phyloP scores from a whole-genome alignment of 1,284 basidiomycete genomes.

The Vanrija pseudolonga region DNA sequence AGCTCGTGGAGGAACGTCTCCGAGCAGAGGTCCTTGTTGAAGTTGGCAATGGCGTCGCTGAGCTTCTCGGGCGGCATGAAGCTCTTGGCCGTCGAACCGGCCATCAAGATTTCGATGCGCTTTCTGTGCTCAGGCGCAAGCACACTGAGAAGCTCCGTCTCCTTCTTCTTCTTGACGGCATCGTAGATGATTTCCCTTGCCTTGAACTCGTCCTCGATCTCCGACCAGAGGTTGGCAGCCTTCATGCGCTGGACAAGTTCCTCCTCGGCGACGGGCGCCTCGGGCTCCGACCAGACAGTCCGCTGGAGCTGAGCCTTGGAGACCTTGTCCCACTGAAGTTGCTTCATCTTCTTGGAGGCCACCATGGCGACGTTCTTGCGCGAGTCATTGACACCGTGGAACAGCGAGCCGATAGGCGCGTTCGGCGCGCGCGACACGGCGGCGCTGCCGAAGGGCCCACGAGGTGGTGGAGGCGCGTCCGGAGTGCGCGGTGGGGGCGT shows the following conservation, averaged over 20 bases:
- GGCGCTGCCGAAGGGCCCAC: slow-evolving; percentile 6
- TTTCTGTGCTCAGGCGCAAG: slow-evolving; percentile 85
- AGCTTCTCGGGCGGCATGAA: slow-evolving; percentile 73
- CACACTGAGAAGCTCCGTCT: slow-evolving; percentile 82
- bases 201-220: slow-evolving; percentile 98
- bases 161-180: slow-evolving; percentile 61
- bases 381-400: slow-evolving; percentile 40
- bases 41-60: slow-evolving; percentile 73
- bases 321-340: slow-evolving; percentile 97
- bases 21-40: slow-evolving; percentile 78
- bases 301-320: slow-evolving; percentile 74
- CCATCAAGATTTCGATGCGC: slow-evolving; percentile 84
- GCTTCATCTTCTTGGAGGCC: slow-evolving; percentile 90
- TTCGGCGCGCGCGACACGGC: slow-evolving; percentile 35
- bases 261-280: slow-evolving; percentile 61
- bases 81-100: slow-evolving; percentile 65
- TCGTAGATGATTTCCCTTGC: slow-evolving; percentile 80
- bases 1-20: slow-evolving; percentile 83
- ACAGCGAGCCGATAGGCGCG: slow-evolving; percentile 33
- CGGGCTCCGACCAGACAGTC: slow-evolving; percentile 77
- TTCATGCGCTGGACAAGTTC: slow-evolving; percentile 76
- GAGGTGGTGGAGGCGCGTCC: slow-evolving; percentile 7
- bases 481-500: slow-evolving; percentile 4
- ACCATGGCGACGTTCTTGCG: slow-evolving; percentile 84
- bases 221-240: slow-evolving; percentile 80